phyloP scores from a whole-genome alignment of 2,329 filamentous ascomycete species.

The Graphilbum sp. region DNA sequence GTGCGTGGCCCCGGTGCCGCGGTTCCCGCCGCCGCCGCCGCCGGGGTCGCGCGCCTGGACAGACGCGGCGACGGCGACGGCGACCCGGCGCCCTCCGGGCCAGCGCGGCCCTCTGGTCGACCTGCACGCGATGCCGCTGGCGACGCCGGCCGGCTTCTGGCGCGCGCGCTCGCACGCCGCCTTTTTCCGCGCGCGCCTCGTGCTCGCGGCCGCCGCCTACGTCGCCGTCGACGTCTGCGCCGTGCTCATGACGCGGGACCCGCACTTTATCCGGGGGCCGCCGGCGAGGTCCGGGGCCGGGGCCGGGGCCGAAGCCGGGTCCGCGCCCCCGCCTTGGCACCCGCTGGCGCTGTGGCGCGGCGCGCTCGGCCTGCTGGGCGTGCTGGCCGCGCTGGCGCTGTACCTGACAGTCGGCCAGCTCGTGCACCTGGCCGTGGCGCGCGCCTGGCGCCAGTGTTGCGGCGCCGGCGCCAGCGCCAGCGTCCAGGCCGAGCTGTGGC shows the following conservation, averaged over 20 bases:
- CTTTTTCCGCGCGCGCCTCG: slow-evolving; percentile 29
- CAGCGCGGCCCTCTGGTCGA: slow-evolving; percentile 14
- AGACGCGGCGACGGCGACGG: no score
- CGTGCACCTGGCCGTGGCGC: slow-evolving; percentile 1
- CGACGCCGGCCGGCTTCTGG: slow-evolving; percentile 28
- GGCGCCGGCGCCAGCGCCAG: slow-evolving; percentile 31
- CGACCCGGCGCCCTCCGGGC: neutral
- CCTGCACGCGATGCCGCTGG: slow-evolving; percentile 23
- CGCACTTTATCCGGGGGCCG: slow-evolving; percentile 52
- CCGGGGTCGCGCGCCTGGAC: slow-evolving; percentile 24
- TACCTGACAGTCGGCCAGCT: slow-evolving; percentile 33
- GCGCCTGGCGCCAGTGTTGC: slow-evolving; percentile 32
- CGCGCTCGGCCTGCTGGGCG: slow-evolving; percentile 33
- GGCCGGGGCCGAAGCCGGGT: no score
- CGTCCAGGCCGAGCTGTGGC: slow-evolving; percentile 31
- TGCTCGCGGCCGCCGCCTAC: slow-evolving; percentile 38
- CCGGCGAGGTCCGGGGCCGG: slow-evolving; percentile 9
- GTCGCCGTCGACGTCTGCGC: slow-evolving; percentile 55
- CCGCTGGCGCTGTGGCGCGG: slow-evolving; percentile 34
- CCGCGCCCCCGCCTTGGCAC: no score
- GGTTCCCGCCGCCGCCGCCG: slow-evolving; percentile 8
- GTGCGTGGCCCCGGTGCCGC: slow-evolving; percentile 32
- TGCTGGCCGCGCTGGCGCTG: slow-evolving; percentile 44
- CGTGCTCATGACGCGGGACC: slow-evolving; percentile 54
- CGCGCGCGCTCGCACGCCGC: slow-evolving; percentile 23